Evolutionary conservation across 176 grass and related monocot genomes (phyloP).

Genomic region (Carex myosuroides): DNA sequence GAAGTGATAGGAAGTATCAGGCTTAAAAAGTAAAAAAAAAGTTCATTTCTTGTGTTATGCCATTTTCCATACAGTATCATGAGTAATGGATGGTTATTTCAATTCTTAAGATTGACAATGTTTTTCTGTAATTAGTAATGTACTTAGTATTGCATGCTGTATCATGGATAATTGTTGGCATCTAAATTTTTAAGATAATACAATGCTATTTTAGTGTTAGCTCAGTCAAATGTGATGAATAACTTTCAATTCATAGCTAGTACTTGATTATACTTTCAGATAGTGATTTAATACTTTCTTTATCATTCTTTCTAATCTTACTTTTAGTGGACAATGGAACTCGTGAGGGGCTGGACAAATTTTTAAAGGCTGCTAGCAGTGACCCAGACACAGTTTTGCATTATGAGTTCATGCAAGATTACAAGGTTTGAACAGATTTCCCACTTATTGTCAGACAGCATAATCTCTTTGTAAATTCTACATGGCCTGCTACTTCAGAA

Average conservation of each 20-base stretch:
- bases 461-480: constrained; percentile 21
- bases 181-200: neutral
- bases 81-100: neutral
- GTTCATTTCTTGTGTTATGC: neutral
- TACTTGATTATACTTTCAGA: neutral
- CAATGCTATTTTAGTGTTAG: neutral
- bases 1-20: too few species aligned
- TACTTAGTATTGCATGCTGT: neutral
- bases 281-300: neutral
- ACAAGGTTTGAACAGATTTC: constrained; percentile 54
- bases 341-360: constrained; percentile 83
- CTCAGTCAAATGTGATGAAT: neutral
- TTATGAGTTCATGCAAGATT: constrained; percentile 99
- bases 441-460: neutral
- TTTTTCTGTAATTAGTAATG: neutral
- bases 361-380: constrained; percentile 81
- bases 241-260: neutral
- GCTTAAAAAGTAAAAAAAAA: too few species aligned
- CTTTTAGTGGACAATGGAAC: constrained; percentile 90
- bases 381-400: constrained; percentile 90
- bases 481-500: neutral
- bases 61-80: neutral
- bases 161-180: neutral
- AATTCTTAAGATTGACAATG: neutral
- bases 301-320: neutral